Base-by-base conservation (phyloP, 139 green algal species). In the Medakamo hakoo region DNA sequence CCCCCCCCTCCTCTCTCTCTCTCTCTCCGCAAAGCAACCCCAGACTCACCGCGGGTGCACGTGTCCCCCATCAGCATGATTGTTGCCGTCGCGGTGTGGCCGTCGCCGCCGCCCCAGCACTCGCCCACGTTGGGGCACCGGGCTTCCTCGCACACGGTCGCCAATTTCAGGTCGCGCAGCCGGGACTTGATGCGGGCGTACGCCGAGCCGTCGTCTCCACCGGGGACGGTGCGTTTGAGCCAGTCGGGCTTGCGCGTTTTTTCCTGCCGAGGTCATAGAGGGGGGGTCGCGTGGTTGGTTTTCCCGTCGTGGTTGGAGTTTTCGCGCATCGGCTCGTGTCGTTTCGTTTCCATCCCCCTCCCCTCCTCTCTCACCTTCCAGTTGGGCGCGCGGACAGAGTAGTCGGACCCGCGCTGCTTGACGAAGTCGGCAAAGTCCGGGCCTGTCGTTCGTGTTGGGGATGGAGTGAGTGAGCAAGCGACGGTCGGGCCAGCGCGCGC, bases 131-230 rank as follows among this genome's bases (percentile, higher is more conserved):
- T 99, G 23, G 92, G 92, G 73, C 92, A 95, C 27, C 72, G 68
- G 0, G 91, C 92, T 76, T 97, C 92, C 75, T 97, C 90, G 71
- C 92, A 97, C 30, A 98, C 91, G 4, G 92, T 99, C 58, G 82
- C 64, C 63, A 99, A 86, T 72, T 97, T 96, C 22, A 99, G 76
- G 74, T 96, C 86, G 0, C 93, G 78, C 62, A 99, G 79, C 81
- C 95, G 93, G 28, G 63, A 55, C 69, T 93, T 95, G 71, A 96
- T 96, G 14, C 67, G 60, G 14, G 80, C 82, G 73, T 93, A 95
- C 9, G 9, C 16, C 9, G 9, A 9, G 40, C 40, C 89, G 1
- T 89, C 91, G 0, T 84, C 86, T n/a, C n/a, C n/a, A n/a, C n/a
- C n/a, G 4, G 90, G 92, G 18, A 97, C 58, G 23, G 80, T 60